Base-by-base conservation (phyloP, 805 yeast genomes). In the Metschnikowia kofuensis region DNA sequence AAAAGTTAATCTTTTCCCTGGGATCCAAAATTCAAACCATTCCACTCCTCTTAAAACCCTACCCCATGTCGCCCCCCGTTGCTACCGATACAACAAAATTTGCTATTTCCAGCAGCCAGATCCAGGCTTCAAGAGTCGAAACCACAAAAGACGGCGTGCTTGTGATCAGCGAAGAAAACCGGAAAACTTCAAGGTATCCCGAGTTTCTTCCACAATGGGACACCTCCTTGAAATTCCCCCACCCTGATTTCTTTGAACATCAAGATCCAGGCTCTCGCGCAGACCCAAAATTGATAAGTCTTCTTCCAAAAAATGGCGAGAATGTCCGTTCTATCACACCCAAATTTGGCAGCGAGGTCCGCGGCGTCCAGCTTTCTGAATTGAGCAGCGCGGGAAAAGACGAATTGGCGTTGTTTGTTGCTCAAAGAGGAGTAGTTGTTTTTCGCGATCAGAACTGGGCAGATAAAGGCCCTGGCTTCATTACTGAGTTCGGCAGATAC, bases 141-240 rank as follows among this genome's bases (percentile, higher is more conserved):
- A 62, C 76, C 36, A 74, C 70, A 45, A 60, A 39, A 21, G 47
- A 47, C 21, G 72, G 72, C 6, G 59, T 66, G 5, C 56, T 48
- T 26, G 64, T 67, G 6, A 64, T 66, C 14, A 60, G 53, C 50
- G 49, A 55, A 35, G 70, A 65, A 38, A 68, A 69, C 52, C 50
- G 62, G 34, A 52, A 49, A n/a, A 49, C 52, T 37, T 51, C 61
- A 5, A 47, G 58, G 21, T 57, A 56, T 51, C 63, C 64, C 12
- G 66, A 62, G n/a, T 66, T 48, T 30, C 50, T 64, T 34, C 72
- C 74, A 9, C 51, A 67, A 27, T 69, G 71, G 72, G 60, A 63
- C 40, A 51, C 53, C 8, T 54, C 56, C 27, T 69, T 49, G 64
- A 66, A 65, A 50, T 62, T 52, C 38, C 62, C 63, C 11, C 66